Percentiles rank a stretch among this genome's conserved stretches.
These are phyloP conservation scores for Theileria orientalis DNA, from an alignment of 169 alveolate species.

Conservation along the genomic window DNA sequence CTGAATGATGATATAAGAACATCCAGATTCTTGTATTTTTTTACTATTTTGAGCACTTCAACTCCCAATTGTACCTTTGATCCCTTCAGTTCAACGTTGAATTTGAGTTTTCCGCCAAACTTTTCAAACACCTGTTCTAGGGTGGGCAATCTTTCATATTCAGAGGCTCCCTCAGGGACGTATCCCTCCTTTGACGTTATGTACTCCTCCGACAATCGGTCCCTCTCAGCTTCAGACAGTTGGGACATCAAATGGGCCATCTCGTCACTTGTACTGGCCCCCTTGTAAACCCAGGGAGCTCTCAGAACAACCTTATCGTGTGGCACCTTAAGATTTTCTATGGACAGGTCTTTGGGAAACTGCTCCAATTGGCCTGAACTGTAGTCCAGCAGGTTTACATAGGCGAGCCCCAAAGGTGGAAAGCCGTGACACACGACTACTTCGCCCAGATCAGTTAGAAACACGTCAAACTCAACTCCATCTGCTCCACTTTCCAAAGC, in stretches of 20 bases:
- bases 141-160: slow-evolving; percentile 41
- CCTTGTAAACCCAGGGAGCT: slow-evolving; percentile 13
- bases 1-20: slow-evolving; percentile 46
- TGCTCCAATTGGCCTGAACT: background rate
- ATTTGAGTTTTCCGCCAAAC: slow-evolving; percentile 24
- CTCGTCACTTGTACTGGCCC: slow-evolving; percentile 2
- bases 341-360: slow-evolving; percentile 10
- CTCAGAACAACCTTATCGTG: slow-evolving; percentile 2
- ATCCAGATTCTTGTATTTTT: slow-evolving; percentile 18
- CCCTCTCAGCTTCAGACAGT: background rate
- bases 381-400: background rate
- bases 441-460: slow-evolving; percentile 65
- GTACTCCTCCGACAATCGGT: background rate
- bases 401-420: background rate
- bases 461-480: slow-evolving; percentile 74
- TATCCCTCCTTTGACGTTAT: background rate
- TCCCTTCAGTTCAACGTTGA: slow-evolving; percentile 64
- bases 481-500: slow-evolving; percentile 58
- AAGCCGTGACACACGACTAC: slow-evolving; percentile 70
- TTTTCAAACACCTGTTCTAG: slow-evolving; percentile 40
- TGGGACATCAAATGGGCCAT: background rate
- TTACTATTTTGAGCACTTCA: slow-evolving; percentile 44
- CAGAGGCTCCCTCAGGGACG: background rate
- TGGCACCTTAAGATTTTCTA: background rate
- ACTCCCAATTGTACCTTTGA: slow-evolving; percentile 21